Evolutionary conservation across 78 protist genomes (phyloP), one percentile per base, ranked within the genome.

Genomic region (Monocercomonoides exilis): DNA sequence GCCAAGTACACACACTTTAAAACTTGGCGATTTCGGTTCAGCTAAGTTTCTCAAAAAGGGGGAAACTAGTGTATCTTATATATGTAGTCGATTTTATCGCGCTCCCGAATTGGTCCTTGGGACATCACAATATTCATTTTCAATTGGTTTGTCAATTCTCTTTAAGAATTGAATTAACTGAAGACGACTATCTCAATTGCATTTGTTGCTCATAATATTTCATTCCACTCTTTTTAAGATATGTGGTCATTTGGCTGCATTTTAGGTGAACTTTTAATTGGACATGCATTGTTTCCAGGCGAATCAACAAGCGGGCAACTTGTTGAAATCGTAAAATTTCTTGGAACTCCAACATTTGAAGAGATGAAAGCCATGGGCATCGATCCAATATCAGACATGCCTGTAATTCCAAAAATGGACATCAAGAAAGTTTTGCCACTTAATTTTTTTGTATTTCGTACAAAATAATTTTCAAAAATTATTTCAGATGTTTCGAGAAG

Each of bases 61-160:
- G 6, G 98, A 99, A 91, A 93, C 98, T 35, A 98, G 97, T 85
- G 98, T 97, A 32, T 77, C 99, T n/a, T 98, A 98, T 94, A 97
- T 99, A 42, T 98, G 99, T 91, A 97, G 0, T 99, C 4, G 82
- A 32, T 79, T 33, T 41, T 79, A 79, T 41, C 4, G 82, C 6
- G 82, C 82, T 21, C 82, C 99, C 5, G 99, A 99, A 89, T 94
- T 99, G 81, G 95, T 98, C 46, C 96, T 99, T 46, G 99, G 99
- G 1, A 93, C 99, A 34, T 93, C 98, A 36, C 91, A 94, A 81
- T 99, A 99, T 93, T 91, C 98, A 0, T 84, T 95, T 0, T 79
- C 97, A 32, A 95, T 99, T 38, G 95, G 94, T 87, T n/a, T n/a
- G 88, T 92, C 54, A 93, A 96, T 96, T 93, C 96, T 2, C 77